Evolutionary conservation across 176 grass and related monocot genomes (phyloP).

Genomic region (Coix lacrymajobi): DNA sequence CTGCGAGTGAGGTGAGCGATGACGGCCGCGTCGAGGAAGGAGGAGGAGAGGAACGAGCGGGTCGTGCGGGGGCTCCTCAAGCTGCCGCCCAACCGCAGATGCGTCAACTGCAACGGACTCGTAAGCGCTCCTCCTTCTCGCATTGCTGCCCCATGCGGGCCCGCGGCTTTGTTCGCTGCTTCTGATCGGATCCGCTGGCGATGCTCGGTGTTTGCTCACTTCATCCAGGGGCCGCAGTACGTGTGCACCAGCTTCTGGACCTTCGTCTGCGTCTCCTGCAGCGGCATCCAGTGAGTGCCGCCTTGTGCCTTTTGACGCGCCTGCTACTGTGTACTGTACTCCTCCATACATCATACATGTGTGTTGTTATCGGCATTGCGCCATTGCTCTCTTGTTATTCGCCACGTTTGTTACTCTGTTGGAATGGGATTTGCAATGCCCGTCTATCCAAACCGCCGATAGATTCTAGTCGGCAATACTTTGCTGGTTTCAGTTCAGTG

Average conservation of each 20-base stretch:
- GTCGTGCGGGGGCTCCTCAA: slow-evolving; percentile 88
- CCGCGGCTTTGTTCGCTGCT: not conserved
- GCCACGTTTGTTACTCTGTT: not conserved
- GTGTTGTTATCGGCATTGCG: not conserved
- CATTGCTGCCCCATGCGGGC: not conserved
- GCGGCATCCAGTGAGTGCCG: slow-evolving; percentile 83
- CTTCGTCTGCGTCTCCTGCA: slow-evolving; percentile 91
- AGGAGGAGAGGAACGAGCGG: slow-evolving; percentile 95
- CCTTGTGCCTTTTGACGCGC: not conserved
- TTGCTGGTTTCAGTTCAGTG: not conserved
- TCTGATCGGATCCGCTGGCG: slow-evolving; percentile 6
- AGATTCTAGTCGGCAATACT: not conserved
- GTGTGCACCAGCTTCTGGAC: slow-evolving; percentile 92
- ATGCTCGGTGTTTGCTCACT: slow-evolving; percentile 5
- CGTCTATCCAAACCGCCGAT: not conserved
- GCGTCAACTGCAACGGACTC: slow-evolving; percentile 72
- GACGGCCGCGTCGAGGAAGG: slow-evolving; percentile 53
- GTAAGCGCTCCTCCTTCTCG: slow-evolving; percentile 12
- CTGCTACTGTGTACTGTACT: not conserved
- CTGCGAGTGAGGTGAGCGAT: not conserved
- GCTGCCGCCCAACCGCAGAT: slow-evolving; percentile 89
- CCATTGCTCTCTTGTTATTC: not conserved
- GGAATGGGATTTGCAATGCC: not conserved
- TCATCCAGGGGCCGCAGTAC: slow-evolving; percentile 85
- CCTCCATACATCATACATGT: no score